These are phyloP conservation scores for Oldenlandia corymbosa DNA, from an alignment of 257 asterid species.

Conservation along the genomic window DNA sequence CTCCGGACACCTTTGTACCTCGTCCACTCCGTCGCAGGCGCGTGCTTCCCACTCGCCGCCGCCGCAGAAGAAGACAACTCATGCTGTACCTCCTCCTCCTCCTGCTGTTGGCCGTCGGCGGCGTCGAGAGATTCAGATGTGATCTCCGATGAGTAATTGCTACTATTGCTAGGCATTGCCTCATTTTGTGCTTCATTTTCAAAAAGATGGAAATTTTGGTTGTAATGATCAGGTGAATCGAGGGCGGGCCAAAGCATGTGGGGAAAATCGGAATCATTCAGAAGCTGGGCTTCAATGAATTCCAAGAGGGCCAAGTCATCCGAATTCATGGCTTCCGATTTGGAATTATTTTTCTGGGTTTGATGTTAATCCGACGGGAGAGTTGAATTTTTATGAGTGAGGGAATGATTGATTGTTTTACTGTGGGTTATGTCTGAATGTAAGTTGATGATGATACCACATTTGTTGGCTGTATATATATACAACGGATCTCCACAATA, in stretches of 20 bases:
- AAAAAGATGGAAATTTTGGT: neutral
- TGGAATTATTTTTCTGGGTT: no score
- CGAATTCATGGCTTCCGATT: no score
- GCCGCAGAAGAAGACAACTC: no score
- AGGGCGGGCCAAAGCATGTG: conserved; percentile 4
- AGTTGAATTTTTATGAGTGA: no score
- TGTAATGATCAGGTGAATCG: neutral
- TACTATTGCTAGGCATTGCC: neutral
- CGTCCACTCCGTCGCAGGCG: conserved; percentile 6
- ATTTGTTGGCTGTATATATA: no score
- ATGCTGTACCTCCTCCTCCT: neutral
- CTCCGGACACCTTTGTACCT: conserved; percentile 18
- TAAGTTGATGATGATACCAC: no score
- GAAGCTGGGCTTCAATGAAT: conserved; percentile 29
- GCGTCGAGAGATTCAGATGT: neutral
- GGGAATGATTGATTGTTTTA: no score
- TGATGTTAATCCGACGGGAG: no score
- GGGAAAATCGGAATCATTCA: conserved; percentile 16
- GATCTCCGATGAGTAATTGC: neutral
- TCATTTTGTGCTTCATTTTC: no score
- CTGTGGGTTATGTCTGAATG: no score
- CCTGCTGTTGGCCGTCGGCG: neutral
- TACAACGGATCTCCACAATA: no score
- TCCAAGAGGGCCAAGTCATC: conserved; percentile 25
- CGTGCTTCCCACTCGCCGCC: neutral